Percentiles rank a stretch among this genome's conserved stretches.
These are phyloP conservation scores for Novymonas esmeraldas DNA, from an alignment of 208 protist genomes.

Conservation along the genomic window DNA sequence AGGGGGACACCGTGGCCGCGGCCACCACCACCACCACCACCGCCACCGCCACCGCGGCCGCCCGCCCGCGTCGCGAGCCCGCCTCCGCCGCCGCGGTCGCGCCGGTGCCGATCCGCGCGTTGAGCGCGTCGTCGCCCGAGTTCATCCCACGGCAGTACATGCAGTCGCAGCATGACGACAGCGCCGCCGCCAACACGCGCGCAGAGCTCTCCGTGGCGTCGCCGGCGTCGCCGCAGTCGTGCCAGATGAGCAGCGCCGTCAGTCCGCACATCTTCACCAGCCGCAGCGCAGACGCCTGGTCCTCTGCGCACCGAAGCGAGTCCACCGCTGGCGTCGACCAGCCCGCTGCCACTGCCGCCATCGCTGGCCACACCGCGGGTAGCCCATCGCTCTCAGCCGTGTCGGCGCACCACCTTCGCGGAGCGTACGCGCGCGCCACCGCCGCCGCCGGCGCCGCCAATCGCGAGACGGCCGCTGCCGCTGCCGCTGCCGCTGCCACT, in stretches of 20 bases:
- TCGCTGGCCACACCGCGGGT: neutral
- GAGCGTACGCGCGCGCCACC: conserved; percentile 29
- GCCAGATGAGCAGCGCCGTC: conserved; percentile 11
- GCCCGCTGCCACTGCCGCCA: neutral
- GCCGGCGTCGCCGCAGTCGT: conserved; percentile 10
- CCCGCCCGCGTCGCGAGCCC: neutral
- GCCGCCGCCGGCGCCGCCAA: too few relatives aligned
- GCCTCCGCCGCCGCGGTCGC: conserved; percentile 1
- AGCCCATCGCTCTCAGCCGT: neutral
- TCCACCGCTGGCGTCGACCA: neutral
- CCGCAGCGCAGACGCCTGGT: conserved; percentile 12
- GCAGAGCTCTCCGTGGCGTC: conserved; percentile 16
- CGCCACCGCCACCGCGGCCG: too few relatives aligned
- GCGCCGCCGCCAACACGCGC: neutral
- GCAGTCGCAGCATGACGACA: conserved; percentile 6
- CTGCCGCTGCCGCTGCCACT: conserved; percentile 1
- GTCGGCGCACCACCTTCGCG: conserved; percentile 25
- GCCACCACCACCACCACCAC: too few relatives aligned
- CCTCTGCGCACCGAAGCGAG: conserved; percentile 20
- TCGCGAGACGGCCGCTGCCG: conserved; percentile 1
- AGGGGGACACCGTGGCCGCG: conserved; percentile 1
- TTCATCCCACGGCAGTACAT: conserved; percentile 22
- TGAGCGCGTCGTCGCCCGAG: conserved; percentile 24
- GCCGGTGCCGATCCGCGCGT: neutral
- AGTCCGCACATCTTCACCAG: too few relatives aligned